Base-by-base conservation (phyloP, 2,329 filamentous ascomycete genomes). In the Zymoseptoria brevis region DNA sequence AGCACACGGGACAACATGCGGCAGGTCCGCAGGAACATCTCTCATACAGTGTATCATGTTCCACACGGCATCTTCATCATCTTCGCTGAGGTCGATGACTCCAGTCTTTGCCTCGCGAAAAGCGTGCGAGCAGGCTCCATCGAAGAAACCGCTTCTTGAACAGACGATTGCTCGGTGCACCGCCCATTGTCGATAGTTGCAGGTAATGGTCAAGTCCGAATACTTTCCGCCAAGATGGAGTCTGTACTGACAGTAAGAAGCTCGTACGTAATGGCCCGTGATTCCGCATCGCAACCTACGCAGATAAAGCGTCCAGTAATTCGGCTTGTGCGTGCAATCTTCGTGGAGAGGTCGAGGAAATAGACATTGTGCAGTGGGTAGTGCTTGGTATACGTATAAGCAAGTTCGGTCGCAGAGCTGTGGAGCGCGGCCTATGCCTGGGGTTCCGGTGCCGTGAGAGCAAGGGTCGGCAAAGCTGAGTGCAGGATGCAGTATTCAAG, bases 121-220 rank as follows among this genome's bases (percentile, higher is more conserved):
- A 45, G 67, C 62, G 58, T 68, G 67, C 57, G 72, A 72, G 62
- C 73, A 75, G 53, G 72, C 73, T 50, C 71, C 72, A 59, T 74
- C 72, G 66, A 75, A 75, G 68, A 80, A 80, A 21, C 72, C 73
- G 45, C 76, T 78, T 53, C 78, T 71, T 45, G 77, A 78, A 68
- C 78, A 79, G 53, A 80, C 68, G 50, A 80, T 75, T 5, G 76
- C 77, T 63, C 75, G 74, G 66, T 80, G 78, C 9, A 79, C 77
- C 26, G 69, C 70, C 71, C 77, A 80, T 72, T 73, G 75, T 70
- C 73, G 74, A 60, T 68, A 67, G 59, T 76, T 75, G 71, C 75
- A 79, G 55, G 71, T 71, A 66, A 80, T 74, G 54, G 75, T 79
- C 62, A 80, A 72, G 68, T 80, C 78, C 58, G 77, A 78, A 67